Base-by-base conservation (phyloP, 805 yeast species). In the Saturnispora hagleri region DNA sequence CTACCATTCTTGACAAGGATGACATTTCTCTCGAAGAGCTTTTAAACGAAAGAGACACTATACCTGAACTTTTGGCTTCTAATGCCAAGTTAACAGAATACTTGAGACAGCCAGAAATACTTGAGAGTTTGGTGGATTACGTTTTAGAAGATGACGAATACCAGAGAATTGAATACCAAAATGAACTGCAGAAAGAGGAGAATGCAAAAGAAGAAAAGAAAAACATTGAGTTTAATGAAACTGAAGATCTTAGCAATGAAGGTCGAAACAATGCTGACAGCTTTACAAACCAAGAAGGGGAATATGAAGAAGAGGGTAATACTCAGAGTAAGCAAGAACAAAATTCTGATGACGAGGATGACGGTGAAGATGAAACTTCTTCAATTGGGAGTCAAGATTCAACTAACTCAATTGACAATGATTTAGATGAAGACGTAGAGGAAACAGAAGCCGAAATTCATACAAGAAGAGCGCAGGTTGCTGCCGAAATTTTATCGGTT, bases 401-500 rank as follows among this genome's bases (percentile, higher is more conserved):
- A 56, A 17, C 58, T 54, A 26, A 66, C 65, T 51, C 65, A 55
- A 27, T 38, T 24, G 58, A 50, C 12, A 58, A 54, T 7, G 56
- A 57, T 2, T 57, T 53, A 6, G 53, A 54, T 1, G 59, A 53
- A 10, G 62, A 59, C n/a, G 64, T 62, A 13, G 67, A 65, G 10
- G 67, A 62, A 51, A 61, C 71, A 1, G 62, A 62, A 12, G 64
- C 63, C 5, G 71, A 69, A 51, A 60, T 55, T 18, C 70, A 68
- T 55, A 60, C 67, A 34, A 62, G 73, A 56, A 59, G 73, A 48
- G 82, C 89, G 1, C 82, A 81, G 52, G 75, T 84, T 59, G 89
- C 96, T 5, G 88, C 96, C 2, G 98, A 93, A 64, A 84, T 93
- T 43, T 72, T 93, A 46, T 80, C 91, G 41, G 88, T 93, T 4